A percentile compares a stretch with the other conserved stretches of the same genome.
Evolutionary conservation across 1,139 yeast genomes (phyloP).

Genomic region (Candida neerlandica): DNA sequence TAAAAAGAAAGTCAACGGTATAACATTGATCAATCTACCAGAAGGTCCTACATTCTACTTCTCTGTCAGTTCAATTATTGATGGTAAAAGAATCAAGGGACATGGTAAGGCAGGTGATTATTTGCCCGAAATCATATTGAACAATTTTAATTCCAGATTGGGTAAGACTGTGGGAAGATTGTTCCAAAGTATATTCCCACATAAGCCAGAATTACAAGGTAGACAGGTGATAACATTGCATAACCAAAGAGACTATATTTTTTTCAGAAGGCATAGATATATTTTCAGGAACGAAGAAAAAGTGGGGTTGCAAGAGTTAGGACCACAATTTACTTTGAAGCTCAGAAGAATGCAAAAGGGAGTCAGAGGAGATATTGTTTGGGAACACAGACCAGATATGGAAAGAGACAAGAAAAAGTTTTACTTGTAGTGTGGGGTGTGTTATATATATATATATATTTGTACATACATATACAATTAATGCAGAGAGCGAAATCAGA

Average conservation of each 20-base stretch:
- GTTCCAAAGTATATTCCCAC: conserved; percentile 91
- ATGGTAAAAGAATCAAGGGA: conserved; percentile 75
- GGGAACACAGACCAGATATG: conserved; percentile 97
- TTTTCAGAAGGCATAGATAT: conserved; percentile 93
- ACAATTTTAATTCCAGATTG: conserved; percentile 87
- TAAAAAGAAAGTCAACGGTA: conserved; percentile 86
- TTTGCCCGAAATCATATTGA: conserved; percentile 86
- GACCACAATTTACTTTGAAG: conserved; percentile 93
- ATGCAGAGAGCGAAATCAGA: background rate
- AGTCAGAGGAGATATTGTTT: conserved; percentile 84
- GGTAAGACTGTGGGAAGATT: conserved; percentile 92
- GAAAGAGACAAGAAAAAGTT: conserved; percentile 94
- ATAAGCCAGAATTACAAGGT: conserved; percentile 89
- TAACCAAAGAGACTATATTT: conserved; percentile 92
- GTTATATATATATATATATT: too few relatives aligned
- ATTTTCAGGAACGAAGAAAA: conserved; percentile 85
- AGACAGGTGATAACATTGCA: conserved; percentile 94
- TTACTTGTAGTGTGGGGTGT: conserved; percentile 52
- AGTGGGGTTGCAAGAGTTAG: conserved; percentile 93
- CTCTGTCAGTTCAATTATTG: conserved; percentile 75
- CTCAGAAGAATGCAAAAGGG: conserved; percentile 90
- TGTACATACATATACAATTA: background rate
- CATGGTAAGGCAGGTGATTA: conserved; percentile 92
- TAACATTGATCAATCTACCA: conserved; percentile 91
- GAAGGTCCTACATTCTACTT: conserved; percentile 95